phyloP scores from a whole-genome alignment of 768 basidiomycete species.

The Boletus reticulatus region DNA sequence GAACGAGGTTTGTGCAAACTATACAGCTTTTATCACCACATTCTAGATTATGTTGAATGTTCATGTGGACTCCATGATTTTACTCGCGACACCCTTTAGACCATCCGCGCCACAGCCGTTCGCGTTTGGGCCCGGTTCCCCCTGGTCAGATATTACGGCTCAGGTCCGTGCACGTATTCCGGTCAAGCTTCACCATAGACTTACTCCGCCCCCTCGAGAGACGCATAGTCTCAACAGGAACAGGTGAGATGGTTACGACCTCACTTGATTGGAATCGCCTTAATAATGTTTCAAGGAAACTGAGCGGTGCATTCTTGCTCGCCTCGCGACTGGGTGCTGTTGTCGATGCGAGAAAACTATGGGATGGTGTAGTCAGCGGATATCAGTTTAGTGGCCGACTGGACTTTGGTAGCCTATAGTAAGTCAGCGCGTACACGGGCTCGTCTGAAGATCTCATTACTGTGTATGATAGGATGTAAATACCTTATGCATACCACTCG shows the following conservation, averaged over 20 bases:
- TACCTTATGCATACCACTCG: too few relatives aligned
- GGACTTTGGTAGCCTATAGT: neutral
- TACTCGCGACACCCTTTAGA: constrained; percentile 87
- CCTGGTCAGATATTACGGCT: constrained; percentile 70
- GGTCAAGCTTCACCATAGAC: constrained; percentile 81
- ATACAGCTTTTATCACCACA: too few relatives aligned
- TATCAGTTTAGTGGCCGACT: constrained; percentile 17
- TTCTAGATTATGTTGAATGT: constrained; percentile 75
- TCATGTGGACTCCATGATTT: constrained; percentile 77
- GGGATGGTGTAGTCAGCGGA: constrained; percentile 61
- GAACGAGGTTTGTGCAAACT: too few relatives aligned
- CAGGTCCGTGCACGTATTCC: constrained; percentile 82
- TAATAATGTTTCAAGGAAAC: constrained; percentile 45
- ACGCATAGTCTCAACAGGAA: constrained; percentile 97
- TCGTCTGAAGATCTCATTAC: too few relatives aligned
- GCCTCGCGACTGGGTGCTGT: constrained; percentile 71
- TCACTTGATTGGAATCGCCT: neutral
- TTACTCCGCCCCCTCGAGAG: constrained; percentile 91
- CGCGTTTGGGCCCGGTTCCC: constrained; percentile 66
- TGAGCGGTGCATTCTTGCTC: constrained; percentile 79
- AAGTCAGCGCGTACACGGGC: neutral
- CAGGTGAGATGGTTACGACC: constrained; percentile 45
- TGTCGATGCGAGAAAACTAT: constrained; percentile 71
- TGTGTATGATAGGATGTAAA: too few relatives aligned
- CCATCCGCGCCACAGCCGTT: constrained; percentile 64